These are phyloP conservation scores for Trypanosomatidae sp. DNA, from an alignment of 208 protist species.

Conservation along the genomic window DNA sequence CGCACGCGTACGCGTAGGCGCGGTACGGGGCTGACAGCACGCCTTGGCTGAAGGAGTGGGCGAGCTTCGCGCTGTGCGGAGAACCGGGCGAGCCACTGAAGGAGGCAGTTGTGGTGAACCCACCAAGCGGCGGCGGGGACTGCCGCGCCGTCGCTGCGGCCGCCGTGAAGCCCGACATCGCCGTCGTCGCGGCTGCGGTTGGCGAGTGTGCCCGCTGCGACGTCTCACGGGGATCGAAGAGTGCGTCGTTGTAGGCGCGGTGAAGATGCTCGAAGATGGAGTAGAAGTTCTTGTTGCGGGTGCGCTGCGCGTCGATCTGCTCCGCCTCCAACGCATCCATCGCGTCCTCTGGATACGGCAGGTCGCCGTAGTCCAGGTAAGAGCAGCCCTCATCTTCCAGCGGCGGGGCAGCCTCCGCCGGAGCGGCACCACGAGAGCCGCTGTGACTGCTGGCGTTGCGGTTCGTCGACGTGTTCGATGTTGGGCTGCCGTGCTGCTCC, in stretches of 20 bases:
- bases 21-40: no score
- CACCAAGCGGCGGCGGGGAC: no score
- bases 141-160: no score
- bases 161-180: no score
- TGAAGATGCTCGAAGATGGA: constrained; percentile 56
- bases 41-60: no score
- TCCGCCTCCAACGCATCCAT: constrained; percentile 32
- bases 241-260: constrained; percentile 28
- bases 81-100: no score
- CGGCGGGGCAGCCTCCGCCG: not conserved
- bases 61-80: no score
- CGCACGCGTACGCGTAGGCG: no score
- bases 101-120: no score
- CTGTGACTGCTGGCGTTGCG: no score
- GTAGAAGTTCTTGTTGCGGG: constrained; percentile 45
- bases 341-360: constrained; percentile 15
- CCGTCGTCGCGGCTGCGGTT: not conserved
- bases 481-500: no score
- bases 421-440: not conserved
- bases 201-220: not conserved
- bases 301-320: constrained; percentile 36
- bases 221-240: constrained; percentile 13
- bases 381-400: constrained; percentile 28
- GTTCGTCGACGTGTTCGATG: no score
- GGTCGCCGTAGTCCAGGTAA: constrained; percentile 31